Base-by-base conservation (phyloP, 306 rosid genomes). In the Glycine soja region DNA sequence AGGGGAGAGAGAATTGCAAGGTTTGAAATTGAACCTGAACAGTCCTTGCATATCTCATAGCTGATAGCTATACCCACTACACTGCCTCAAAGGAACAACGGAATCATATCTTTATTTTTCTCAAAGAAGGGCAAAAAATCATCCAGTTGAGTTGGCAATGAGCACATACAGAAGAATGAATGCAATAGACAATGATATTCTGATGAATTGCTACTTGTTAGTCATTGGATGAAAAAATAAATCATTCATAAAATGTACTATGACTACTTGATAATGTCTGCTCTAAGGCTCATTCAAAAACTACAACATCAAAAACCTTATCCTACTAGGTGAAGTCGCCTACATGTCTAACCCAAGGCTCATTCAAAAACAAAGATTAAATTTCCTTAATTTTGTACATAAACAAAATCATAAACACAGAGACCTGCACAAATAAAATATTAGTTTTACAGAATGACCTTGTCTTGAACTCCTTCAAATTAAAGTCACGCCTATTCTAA, bases 71-170 rank as follows among this genome's bases (percentile, higher is more conserved):
- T 46, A 69, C 15, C 15, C 46, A 18, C 6, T 46, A n/a, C 30
- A 24, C 30, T 24, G 30, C 30, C 30, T 24, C 2, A 24, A 24
- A 42, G 56, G 53, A 40, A 58, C 68, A 56, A 38, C 2, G 30
- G 12, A 57, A 74, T 19, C 30, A 18, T 18, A 58, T 57, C 79
- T 18, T 57, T 36, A 74, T 38, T 15, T 54, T 42, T 36, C 18
- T 62, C 38, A 40, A 67, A 43, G 51, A 34, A 11, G 45, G 43
- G 52, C n/a, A 70, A 43, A 12, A 40, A 30, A 10, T 16, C 59
- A 82, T 34, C 78, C 72, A 34, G 34, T 43, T 77, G 43, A 24
- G 59, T 63, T 53, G 66, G 64, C 19, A 59, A 66, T 58, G 32
- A 47, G 40, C 15, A 72, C 65, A 38, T 38, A 38, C 43, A 38